These are phyloP conservation scores for Didymella pomorum DNA, from an alignment of 2,329 filamentous ascomycete genomes.

Conservation along the genomic window DNA sequence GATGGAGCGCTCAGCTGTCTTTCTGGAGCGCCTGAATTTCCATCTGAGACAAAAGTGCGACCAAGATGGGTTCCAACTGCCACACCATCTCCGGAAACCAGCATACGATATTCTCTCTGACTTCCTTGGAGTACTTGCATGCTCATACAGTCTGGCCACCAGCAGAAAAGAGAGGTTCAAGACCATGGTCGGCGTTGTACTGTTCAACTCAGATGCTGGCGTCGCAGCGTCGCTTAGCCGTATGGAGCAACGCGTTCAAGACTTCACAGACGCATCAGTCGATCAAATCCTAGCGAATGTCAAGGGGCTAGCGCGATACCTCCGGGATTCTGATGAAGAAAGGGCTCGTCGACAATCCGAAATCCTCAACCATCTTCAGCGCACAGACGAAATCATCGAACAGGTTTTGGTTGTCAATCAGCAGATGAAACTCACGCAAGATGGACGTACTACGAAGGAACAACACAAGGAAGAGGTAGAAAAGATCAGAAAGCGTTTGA, in stretches of 20 bases:
- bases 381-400: neutral
- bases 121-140: constrained; percentile 7
- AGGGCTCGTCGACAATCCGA: neutral
- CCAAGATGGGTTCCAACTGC: neutral
- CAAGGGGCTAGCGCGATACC: constrained; percentile 2
- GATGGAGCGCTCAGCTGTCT: constrained; percentile 27
- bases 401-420: constrained; percentile 13
- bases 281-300: constrained; percentile 2
- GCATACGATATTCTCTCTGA: constrained; percentile 4
- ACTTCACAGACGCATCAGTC: constrained; percentile 6
- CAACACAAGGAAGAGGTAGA: constrained; percentile 14
- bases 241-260: constrained; percentile 12
- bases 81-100: neutral
- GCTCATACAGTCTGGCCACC: constrained; percentile 24
- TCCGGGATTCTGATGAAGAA: constrained; percentile 1
- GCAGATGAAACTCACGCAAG: constrained; percentile 19
- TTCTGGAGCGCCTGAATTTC: constrained; percentile 19
- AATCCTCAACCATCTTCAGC: constrained; percentile 1
- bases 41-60: constrained; percentile 8
- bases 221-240: constrained; percentile 16
- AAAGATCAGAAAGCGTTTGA: constrained; percentile 14
- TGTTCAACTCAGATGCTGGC: constrained; percentile 21
- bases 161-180: constrained; percentile 25
- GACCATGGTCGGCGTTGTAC: constrained; percentile 16
- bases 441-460: constrained; percentile 17